Evolutionary conservation across 306 rosid genomes (phyloP).

Genomic region (Elaeagnus macrophylla): DNA sequence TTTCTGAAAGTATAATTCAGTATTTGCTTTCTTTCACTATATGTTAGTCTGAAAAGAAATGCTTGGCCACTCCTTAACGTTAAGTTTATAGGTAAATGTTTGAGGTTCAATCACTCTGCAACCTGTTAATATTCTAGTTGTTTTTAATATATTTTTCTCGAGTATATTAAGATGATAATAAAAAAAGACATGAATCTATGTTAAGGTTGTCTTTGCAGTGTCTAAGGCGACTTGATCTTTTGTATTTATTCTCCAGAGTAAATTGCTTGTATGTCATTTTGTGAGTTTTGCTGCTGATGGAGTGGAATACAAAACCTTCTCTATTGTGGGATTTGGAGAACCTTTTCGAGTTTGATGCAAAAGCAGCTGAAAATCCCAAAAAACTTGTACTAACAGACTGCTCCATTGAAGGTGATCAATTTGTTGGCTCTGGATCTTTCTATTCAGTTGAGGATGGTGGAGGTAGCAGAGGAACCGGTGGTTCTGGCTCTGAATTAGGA

Average conservation of each 20-base stretch:
- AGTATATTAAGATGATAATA: too few species aligned
- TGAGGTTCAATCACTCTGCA: slow-evolving; percentile 1
- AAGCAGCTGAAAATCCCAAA: slow-evolving; percentile 46
- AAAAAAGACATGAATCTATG: too few species aligned
- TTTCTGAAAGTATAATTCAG: too few species aligned
- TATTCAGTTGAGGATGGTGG: slow-evolving; percentile 40
- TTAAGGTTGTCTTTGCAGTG: slow-evolving; percentile 33
- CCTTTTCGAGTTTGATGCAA: slow-evolving; percentile 40
- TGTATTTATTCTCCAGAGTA: slow-evolving; percentile 6
- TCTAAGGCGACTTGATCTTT: slow-evolving; percentile 18
- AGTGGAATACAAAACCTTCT: slow-evolving; percentile 65
- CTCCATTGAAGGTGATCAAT: slow-evolving; percentile 43
- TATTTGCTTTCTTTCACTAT: too few species aligned
- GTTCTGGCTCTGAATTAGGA: slow-evolving; percentile 43
- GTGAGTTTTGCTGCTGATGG: slow-evolving; percentile 37
- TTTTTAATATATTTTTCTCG: too few species aligned
- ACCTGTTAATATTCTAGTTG: not conserved
- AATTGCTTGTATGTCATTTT: slow-evolving; percentile 21
- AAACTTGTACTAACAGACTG: slow-evolving; percentile 39
- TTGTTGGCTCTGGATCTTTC: slow-evolving; percentile 40
- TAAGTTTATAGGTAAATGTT: slow-evolving; percentile 10
- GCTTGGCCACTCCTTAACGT: not conserved
- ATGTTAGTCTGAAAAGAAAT: not conserved
- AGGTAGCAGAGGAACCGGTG: slow-evolving; percentile 26
- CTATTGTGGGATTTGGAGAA: slow-evolving; percentile 82